Evolutionary conservation across 2,329 filamentous ascomycete genomes (phyloP), one percentile per base, ranked within the genome.

Genomic region (Alternaria panax): DNA sequence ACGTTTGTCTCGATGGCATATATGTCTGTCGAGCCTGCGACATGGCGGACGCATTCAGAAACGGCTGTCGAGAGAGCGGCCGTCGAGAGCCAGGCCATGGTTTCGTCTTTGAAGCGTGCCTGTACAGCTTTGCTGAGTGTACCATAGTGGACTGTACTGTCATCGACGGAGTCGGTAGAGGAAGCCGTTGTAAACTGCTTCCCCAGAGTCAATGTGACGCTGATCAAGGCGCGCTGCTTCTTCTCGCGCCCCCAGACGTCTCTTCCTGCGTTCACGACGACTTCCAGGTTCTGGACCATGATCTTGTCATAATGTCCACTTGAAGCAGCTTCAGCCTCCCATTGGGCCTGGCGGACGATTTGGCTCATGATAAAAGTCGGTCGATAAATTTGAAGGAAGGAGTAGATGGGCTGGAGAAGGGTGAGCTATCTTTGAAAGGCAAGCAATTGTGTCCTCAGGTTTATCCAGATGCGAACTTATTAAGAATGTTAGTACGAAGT

Each of bases 121-220:
- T 89, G 78, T 14, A 93, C 81, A 0, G 82, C 81, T 78, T 92
- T 92, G 79, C 87, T 88, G 14, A 93, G 81, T 9, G 80, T 83
- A 2, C 91, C 90, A 70, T 93, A 93, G 79, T 93, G 89, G 24
- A 92, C 86, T 2, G 91, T 93, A 72, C 90, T 90, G n/a, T 78
- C 76, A 45, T 87, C 84, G 32, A 93, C 84, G 8, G 79, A 79
- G 78, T 93, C 91, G 5, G 77, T 76, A 1, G 81, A 69, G 0
- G 88, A 87, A 1, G 89, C 86, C 0, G 83, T 81, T 47, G 79
- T 80, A 70, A 92, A 92, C 0, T 83, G 75, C 7, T 79, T 71
- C 14, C 78, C 75, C 60, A 92, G 83, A 3, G 81, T 83, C 4
- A 92, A 81, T 20, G 84, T 82, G 32, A 87, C 84, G 5, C 87